Evolutionary conservation across 768 basidiomycete genomes (phyloP).

Genomic region (Suillus subaureus): DNA sequence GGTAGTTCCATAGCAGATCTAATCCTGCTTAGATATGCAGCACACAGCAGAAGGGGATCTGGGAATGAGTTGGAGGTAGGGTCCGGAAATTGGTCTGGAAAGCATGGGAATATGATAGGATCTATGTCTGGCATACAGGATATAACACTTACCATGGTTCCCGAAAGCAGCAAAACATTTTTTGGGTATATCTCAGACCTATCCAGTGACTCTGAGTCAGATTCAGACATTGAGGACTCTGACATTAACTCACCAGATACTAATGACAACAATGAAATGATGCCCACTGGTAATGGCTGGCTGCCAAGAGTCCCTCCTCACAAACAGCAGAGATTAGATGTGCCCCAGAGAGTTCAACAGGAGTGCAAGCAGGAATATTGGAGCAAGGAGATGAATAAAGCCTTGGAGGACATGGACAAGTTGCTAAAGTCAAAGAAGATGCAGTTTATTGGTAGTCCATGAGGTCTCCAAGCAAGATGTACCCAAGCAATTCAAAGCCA

Average conservation of each 20-base stretch:
- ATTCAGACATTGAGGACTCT: not conserved
- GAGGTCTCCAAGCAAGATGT: constrained; percentile 31
- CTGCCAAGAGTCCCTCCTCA: not conserved
- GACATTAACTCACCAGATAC: not conserved
- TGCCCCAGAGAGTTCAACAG: not conserved
- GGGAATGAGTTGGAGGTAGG: too few relatives aligned
- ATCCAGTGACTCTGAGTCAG: not conserved
- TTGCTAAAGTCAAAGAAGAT: constrained; percentile 25
- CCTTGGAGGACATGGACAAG: constrained; percentile 10
- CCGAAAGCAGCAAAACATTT: constrained; percentile 1
- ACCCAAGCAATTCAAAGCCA: constrained; percentile 29
- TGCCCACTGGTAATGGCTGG: not conserved
- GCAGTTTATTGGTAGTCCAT: constrained; percentile 25
- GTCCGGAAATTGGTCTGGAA: too few relatives aligned
- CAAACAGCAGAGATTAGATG: constrained; percentile 1
- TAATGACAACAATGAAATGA: not conserved
- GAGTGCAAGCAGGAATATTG: not conserved
- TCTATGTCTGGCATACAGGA: too few relatives aligned
- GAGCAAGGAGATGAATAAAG: not conserved
- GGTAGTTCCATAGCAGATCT: too few relatives aligned
- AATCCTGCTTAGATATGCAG: too few relatives aligned
- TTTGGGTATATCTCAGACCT: constrained; percentile 8
- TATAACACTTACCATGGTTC: too few relatives aligned
- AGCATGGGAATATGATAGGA: too few relatives aligned
- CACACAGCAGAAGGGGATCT: too few relatives aligned